Base-by-base conservation (phyloP, 768 basidiomycete species). In the Termitomyces sp. region DNA sequence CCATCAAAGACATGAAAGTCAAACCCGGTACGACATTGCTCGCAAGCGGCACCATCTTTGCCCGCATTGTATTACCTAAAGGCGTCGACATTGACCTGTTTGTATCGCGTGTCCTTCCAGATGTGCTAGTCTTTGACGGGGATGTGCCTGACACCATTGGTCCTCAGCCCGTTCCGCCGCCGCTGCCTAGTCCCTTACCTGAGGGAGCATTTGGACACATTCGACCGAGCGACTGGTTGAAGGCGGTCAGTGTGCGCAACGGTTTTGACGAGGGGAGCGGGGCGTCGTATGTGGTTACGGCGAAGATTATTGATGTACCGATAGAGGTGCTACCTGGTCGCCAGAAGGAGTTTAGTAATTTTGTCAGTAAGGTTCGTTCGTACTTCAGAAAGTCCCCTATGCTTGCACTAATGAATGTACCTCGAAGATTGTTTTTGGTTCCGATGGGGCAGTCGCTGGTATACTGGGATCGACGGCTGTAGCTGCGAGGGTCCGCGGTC, bases 61-160 rank as follows among this genome's bases (percentile, higher is more conserved):
- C 80, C 7, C 75, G 76, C 17, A 73, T 89, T 37, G 84, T 87
- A 10, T 75, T 93, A 1, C 91, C 91, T 1, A 71, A 69, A 43
- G 89, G 88, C 44, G 81, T 94, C 69, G 69, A 87, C 54, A 71
- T 91, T 28, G 75, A 72, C n/a, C 68, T 91, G 50, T 73, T 84
- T 43, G 84, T 91, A 19, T 78, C 72, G 7, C 78, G 74, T 43
- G 80, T 91, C 28, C 75, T 88, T 55, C 89, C 91, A 0, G 91
- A 94, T 65, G 84, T 88, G 28, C 68, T 92, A 6, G 78, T 93
- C 5, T 92, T 82, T 56, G 91, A 94, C 60, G 91, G 91, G 3
- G 81, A 83, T 21, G 77, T 81, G 0, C 80, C 83, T 6, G 69
- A 74, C 0, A 40, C 44, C 3, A 61, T 64, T 21, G 60, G 57